phyloP scores from a whole-genome alignment of 73 alveolate species.

The Urostyla sp. region DNA sequence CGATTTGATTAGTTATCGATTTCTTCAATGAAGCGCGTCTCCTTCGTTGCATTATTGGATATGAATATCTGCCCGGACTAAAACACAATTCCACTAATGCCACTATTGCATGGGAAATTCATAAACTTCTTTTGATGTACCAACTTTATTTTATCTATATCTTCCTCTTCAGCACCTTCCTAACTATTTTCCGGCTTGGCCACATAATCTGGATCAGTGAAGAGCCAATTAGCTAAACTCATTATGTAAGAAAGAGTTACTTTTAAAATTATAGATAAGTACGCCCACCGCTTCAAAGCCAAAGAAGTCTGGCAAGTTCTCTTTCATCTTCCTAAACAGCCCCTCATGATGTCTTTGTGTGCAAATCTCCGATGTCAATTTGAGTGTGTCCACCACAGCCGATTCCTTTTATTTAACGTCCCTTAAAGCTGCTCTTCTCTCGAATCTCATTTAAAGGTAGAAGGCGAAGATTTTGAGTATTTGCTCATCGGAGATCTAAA shows the following conservation, averaged over 20 bases:
- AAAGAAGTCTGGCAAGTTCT: slow-evolving; percentile 63
- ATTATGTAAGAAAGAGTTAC: not conserved
- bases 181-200: slow-evolving; percentile 12
- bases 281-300: slow-evolving; percentile 76
- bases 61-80: slow-evolving; percentile 52
- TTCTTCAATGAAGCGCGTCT: slow-evolving; percentile 66
- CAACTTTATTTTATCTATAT: slow-evolving; percentile 7
- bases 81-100: slow-evolving; percentile 73
- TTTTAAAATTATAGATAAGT: slow-evolving; percentile 59
- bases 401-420: slow-evolving; percentile 63
- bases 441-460: slow-evolving; percentile 66
- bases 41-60: slow-evolving; percentile 72
- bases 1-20: slow-evolving; percentile 65
- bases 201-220: slow-evolving; percentile 60
- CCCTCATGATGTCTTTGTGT: slow-evolving; percentile 75
- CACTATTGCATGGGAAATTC: slow-evolving; percentile 71
- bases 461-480: slow-evolving; percentile 64
- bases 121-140: slow-evolving; percentile 59
- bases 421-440: slow-evolving; percentile 61
- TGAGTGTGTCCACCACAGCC: slow-evolving; percentile 70
- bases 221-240: slow-evolving; percentile 40
- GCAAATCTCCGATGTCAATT: slow-evolving; percentile 70
- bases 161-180: slow-evolving; percentile 27
- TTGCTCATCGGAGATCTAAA: slow-evolving; percentile 63
- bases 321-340: slow-evolving; percentile 67